Conservation (phyloP, 2,329 filamentous ascomycete species). For the Proliferodiscus dingleyae region DNA sequence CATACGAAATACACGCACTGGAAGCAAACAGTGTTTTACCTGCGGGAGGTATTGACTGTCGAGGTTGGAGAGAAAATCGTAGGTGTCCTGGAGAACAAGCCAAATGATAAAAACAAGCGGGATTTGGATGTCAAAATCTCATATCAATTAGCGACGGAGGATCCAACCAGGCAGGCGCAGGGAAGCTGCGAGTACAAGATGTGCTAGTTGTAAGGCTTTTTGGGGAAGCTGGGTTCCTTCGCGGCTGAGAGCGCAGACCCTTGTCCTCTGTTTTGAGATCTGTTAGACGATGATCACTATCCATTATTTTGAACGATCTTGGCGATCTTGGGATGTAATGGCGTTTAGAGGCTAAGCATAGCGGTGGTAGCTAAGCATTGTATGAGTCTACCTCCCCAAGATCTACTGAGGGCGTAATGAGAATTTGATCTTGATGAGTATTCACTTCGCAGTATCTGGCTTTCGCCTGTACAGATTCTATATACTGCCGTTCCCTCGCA, state of each 20-base stretch:
- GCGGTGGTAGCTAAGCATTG: not conserved
- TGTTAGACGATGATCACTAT: not conserved
- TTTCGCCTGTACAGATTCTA: too few species aligned
- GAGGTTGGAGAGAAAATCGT: slow-evolving; percentile 77
- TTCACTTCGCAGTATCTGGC: too few species aligned
- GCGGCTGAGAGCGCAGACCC: slow-evolving; percentile 33
- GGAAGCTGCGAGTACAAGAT: slow-evolving; percentile 78
- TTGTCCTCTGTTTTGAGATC: slow-evolving; percentile 11
- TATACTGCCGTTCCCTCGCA: too few species aligned
- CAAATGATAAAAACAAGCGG: slow-evolving; percentile 89
- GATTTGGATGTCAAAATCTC: slow-evolving; percentile 88
- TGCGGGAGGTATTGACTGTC: slow-evolving; percentile 87
- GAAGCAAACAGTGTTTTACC: slow-evolving; percentile 99
- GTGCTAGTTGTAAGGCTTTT: slow-evolving; percentile 44
- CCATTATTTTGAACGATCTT: not conserved
- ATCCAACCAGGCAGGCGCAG: slow-evolving; percentile 61
- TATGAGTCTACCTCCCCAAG: not conserved
- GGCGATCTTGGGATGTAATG: not conserved
- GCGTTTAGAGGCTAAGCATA: slow-evolving; percentile 3
- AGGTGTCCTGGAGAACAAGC: slow-evolving; percentile 73
- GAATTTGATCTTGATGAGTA: not conserved
- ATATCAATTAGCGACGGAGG: slow-evolving; percentile 75
- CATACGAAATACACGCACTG: slow-evolving; percentile 99
- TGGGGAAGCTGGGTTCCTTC: slow-evolving; percentile 22
- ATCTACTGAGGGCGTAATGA: not conserved